phyloP scores from a whole-genome alignment of 352 stramenopile genomes.

The Thraustochytrium striatum region DNA sequence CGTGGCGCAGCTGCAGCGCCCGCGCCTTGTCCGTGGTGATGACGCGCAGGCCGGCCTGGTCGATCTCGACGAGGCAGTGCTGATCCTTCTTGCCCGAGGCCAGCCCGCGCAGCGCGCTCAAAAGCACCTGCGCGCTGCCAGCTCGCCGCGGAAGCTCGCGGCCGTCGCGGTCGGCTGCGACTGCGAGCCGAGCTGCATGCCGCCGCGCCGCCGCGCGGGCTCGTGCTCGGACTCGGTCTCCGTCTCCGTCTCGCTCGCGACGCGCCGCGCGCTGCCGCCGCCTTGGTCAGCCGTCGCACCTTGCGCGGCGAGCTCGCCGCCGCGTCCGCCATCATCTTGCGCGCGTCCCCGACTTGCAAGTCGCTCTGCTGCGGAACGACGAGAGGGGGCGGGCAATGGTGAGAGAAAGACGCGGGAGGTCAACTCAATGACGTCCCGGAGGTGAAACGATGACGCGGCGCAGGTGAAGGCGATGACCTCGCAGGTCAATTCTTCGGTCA shows the following conservation, averaged over 20 bases:
- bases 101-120: conserved; percentile 5
- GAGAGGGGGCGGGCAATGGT: too few relatives aligned
- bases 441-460: too few relatives aligned
- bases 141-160: conserved; percentile 14
- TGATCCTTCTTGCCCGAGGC: conserved; percentile 35
- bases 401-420: too few relatives aligned
- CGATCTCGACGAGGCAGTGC: conserved; percentile 1
- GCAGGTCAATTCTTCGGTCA: not conserved
- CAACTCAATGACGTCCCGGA: too few relatives aligned
- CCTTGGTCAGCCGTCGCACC: too few relatives aligned
- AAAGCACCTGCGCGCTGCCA: conserved; percentile 29
- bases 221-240: too few relatives aligned
- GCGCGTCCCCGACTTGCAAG: too few relatives aligned
- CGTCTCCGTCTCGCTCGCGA: too few relatives aligned
- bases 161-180: not conserved
- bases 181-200: conserved; percentile 1
- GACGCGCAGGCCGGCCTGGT: conserved; percentile 10
- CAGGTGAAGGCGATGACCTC: not conserved
- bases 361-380: too few relatives aligned
- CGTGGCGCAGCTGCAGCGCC: conserved; percentile 9
- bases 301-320: too few relatives aligned
- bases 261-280: too few relatives aligned
- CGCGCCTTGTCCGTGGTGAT: conserved; percentile 26
- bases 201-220: not conserved
- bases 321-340: too few relatives aligned